Conservation (phyloP, 2,329 filamentous ascomycete genomes). For the Arachnomyces sp. region DNA sequence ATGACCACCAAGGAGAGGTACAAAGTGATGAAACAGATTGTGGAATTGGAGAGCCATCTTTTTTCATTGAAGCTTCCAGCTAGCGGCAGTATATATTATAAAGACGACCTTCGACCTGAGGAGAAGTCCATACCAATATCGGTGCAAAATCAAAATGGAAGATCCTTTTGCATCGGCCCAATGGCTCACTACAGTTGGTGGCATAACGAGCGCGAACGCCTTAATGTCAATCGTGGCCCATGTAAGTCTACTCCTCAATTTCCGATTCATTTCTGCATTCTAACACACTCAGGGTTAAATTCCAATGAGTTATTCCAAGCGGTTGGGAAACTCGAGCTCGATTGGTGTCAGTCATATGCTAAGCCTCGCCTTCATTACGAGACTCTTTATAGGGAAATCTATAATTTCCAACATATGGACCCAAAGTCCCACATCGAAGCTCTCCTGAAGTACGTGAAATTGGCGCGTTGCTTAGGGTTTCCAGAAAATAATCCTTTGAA, state of each 20-base stretch:
- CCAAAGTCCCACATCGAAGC: conserved; percentile 13
- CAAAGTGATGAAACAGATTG: conserved; percentile 19
- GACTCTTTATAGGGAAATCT: conserved; percentile 12
- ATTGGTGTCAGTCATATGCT: conserved; percentile 12
- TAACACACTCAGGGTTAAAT: conserved; percentile 9
- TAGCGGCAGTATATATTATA: conserved; percentile 22
- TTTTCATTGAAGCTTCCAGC: conserved; percentile 19
- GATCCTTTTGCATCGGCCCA: conserved; percentile 14
- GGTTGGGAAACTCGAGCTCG: conserved; percentile 11
- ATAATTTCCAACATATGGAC: conserved; percentile 8
- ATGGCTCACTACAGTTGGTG: conserved; percentile 12
- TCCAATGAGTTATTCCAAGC: conserved; percentile 10
- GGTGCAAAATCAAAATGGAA: neutral
- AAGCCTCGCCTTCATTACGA: conserved; percentile 14
- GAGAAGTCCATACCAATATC: conserved; percentile 7
- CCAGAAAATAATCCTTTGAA: conserved; percentile 5
- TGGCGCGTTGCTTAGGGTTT: conserved; percentile 11
- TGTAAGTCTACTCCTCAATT: conserved; percentile 10
- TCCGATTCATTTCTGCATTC: neutral
- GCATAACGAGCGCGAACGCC: conserved; percentile 8
- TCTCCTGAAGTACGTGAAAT: conserved; percentile 11
- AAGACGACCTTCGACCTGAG: conserved; percentile 11
- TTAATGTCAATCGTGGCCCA: conserved; percentile 11
- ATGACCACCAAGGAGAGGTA: conserved; percentile 17
- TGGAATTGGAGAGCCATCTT: conserved; percentile 16